These are phyloP conservation scores for Scheffersomyces ergatensis DNA, from an alignment of 805 yeast species.

Conservation along the genomic window DNA sequence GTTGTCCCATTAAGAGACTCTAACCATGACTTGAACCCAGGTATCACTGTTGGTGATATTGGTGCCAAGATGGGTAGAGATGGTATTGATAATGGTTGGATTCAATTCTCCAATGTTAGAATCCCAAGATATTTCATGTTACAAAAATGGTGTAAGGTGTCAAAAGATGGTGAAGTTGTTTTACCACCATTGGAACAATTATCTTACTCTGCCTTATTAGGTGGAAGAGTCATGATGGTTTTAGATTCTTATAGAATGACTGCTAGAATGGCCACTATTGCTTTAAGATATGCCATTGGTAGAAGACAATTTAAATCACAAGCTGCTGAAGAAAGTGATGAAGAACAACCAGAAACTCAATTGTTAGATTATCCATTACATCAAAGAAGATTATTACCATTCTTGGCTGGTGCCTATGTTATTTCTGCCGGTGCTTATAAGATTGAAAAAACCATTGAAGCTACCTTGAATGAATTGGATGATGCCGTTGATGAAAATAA, in stretches of 20 bases:
- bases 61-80: conserved; percentile 50
- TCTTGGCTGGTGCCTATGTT: conserved; percentile 39
- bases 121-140: conserved; percentile 46
- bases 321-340: conserved; percentile 17
- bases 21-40: conserved; percentile 41
- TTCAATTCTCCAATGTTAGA: conserved; percentile 42
- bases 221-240: conserved; percentile 46
- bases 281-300: conserved; percentile 44
- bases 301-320: conserved; percentile 43
- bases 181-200: conserved; percentile 47
- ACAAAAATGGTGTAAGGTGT: conserved; percentile 42
- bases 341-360: conserved; percentile 31
- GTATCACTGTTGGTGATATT: conserved; percentile 45
- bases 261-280: conserved; percentile 42
- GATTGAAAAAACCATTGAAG: conserved; percentile 31
- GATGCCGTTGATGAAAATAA: conserved; percentile 33
- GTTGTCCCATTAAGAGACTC: conserved; percentile 46
- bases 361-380: conserved; percentile 45
- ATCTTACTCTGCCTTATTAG: conserved; percentile 40
- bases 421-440: conserved; percentile 37
- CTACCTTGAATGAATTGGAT: conserved; percentile 32
- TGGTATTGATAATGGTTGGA: conserved; percentile 50
- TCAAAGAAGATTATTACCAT: conserved; percentile 45
- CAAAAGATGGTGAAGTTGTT: conserved; percentile 36
- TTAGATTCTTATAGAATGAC: conserved; percentile 41